Conservation (phyloP, 2,329 filamentous ascomycete genomes). For the Helminthosporium solani region DNA sequence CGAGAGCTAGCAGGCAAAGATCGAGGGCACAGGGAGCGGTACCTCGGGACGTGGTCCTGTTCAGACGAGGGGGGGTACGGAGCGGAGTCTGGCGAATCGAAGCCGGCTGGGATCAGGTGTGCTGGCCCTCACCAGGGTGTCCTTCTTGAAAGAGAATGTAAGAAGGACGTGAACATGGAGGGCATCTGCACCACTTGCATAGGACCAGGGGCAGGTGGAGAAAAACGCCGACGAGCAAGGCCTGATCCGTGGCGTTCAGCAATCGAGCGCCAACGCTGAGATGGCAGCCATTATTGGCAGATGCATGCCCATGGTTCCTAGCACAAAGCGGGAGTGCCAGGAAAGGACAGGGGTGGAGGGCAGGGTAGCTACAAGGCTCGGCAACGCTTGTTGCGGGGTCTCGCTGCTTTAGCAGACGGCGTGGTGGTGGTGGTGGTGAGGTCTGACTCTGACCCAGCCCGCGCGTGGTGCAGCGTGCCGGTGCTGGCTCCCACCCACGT, state of each 20-base stretch:
- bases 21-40: slow-evolving; percentile 41
- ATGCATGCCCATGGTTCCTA: slow-evolving; percentile 26
- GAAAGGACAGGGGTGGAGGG: slow-evolving; percentile 33
- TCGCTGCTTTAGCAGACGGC: slow-evolving; percentile 18
- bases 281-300: slow-evolving; percentile 41
- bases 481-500: slow-evolving; percentile 5
- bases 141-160: slow-evolving; percentile 38
- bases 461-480: slow-evolving; percentile 29
- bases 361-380: slow-evolving; percentile 41
- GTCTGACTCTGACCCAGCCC: slow-evolving; percentile 23
- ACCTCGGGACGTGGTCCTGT: slow-evolving; percentile 44
- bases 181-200: slow-evolving; percentile 34
- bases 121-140: slow-evolving; percentile 34
- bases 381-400: slow-evolving; percentile 48
- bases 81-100: slow-evolving; percentile 41
- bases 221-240: slow-evolving; percentile 45
- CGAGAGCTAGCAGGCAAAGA: slow-evolving; percentile 32
- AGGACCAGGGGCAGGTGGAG: slow-evolving; percentile 38
- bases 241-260: slow-evolving; percentile 41
- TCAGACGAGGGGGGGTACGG: slow-evolving; percentile 30
- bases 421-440: slow-evolving; percentile 17
- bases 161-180: slow-evolving; percentile 39
- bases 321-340: slow-evolving; percentile 40
- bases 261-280: slow-evolving; percentile 37
- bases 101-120: slow-evolving; percentile 38